Percentiles rank a stretch among this genome's conserved stretches.
phyloP scores from a whole-genome alignment of 208 protist species.

The Crithidia sp. region DNA sequence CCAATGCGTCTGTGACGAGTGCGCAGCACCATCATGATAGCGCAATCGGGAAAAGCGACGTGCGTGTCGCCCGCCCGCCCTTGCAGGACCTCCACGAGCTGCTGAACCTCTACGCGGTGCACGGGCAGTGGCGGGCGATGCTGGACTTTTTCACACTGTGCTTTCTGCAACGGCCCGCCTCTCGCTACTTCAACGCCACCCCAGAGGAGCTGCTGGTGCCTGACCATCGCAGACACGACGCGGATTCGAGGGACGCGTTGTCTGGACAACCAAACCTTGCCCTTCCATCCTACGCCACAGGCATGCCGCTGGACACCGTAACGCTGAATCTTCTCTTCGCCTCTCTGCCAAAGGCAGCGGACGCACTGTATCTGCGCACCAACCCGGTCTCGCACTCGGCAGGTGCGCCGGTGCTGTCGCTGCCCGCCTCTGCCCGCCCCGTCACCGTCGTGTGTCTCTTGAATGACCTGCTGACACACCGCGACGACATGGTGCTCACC shows the following conservation, averaged over 20 bases:
- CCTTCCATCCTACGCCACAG: neutral
- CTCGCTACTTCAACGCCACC: conserved; percentile 19
- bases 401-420: conserved; percentile 13
- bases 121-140: conserved; percentile 38
- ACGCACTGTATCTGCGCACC: neutral
- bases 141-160: conserved; percentile 45
- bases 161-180: conserved; percentile 38
- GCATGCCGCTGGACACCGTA: conserved; percentile 37
- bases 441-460: conserved; percentile 54
- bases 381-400: neutral
- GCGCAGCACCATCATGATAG: neutral
- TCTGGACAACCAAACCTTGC: too few species aligned
- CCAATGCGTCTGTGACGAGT: neutral
- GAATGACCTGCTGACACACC: conserved; percentile 54
- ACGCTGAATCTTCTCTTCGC: conserved; percentile 75
- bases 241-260: neutral
- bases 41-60: neutral
- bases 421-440: conserved; percentile 31
- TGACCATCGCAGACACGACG: neutral
- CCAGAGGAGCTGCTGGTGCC: neutral
- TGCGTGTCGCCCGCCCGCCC: conserved; percentile 13
- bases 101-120: conserved; percentile 55
- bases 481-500: conserved; percentile 79
- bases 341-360: conserved; percentile 33
- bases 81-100: conserved; percentile 58